Evolutionary conservation across 805 yeast species (phyloP), one percentile per base, ranked within the genome.

Genomic region (Schwanniomyces vanrijiae): DNA sequence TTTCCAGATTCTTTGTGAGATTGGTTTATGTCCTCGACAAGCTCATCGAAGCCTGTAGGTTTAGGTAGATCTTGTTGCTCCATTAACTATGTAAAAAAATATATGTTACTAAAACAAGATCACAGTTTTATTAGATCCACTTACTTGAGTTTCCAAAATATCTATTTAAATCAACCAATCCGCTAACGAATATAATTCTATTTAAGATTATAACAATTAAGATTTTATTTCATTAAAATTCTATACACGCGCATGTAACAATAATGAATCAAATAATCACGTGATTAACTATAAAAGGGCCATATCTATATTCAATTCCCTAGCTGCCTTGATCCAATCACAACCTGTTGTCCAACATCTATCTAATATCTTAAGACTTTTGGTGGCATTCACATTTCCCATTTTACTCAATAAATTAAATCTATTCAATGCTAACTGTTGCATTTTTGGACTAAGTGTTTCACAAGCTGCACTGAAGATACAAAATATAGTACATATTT

Each of bases 381-480:
- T 69, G n/a, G 53, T 54, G 8, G 78, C 77, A 50, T 69, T 72
- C 16, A 67, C 64, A 49, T 71, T 68, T 1, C 82, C 82, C 50
- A 65, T 62, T 33, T 63, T 64, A 16, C 69, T 69, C 55, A 82
- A 68, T 11, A 58, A 61, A 4, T 59, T 51, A 54, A 82, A 66
- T 34, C 84, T 65, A 10, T 59, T 54, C 20, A 61, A 49, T 50
- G 74, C 76, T 21, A 71, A 62, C n/a, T 57, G 53, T 25, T 80
- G 58, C 45, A 62, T 55, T 2, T 53, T 53, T 0, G 60, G 60
- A 46, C 77, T 72, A 11, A 67, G 51, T 6, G 77, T 71, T 52
- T 83, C 88, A 60, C 85, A 80, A 16, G 81, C 88, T 19, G 83
- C 80, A 24, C 82, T 71, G 51, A 83, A 80, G 3, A 76, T 62